Evolutionary conservation across 2,329 filamentous ascomycete genomes (phyloP).

Genomic region (Penicillium sclerotiorum): DNA sequence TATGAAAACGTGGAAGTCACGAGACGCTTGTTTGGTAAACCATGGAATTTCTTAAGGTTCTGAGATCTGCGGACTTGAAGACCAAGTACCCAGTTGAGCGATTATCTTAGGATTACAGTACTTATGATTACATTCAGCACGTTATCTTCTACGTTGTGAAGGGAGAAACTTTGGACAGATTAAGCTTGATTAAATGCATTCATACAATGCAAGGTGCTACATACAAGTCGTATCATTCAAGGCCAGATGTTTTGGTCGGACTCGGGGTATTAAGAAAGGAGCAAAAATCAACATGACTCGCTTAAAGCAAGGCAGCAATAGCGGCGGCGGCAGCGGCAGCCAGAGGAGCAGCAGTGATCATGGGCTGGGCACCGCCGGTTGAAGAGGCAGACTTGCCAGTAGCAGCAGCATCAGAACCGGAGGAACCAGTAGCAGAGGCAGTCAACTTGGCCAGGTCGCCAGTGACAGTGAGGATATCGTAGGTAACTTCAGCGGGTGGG

Average conservation of each 20-base stretch:
- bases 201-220: background rate
- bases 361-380: slow-evolving; percentile 1
- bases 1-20: background rate
- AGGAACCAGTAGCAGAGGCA: background rate
- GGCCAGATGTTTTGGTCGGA: too few species aligned
- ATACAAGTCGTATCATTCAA: background rate
- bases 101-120: too few species aligned
- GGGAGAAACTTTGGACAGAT: background rate
- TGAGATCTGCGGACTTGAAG: too few species aligned
- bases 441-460: too few species aligned
- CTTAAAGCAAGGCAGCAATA: slow-evolving; percentile 11
- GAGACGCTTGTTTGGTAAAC: background rate
- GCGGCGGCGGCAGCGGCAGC: slow-evolving; percentile 2
- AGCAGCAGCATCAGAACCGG: slow-evolving; percentile 6
- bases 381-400: slow-evolving; percentile 1
- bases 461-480: too few species aligned
- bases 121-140: background rate
- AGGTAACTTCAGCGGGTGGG: too few species aligned
- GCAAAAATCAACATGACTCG: background rate
- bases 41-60: background rate
- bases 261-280: background rate
- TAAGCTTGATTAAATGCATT: background rate
- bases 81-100: too few species aligned
- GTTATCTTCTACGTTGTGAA: background rate
- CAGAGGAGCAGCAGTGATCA: slow-evolving; percentile 6